phyloP scores from a whole-genome alignment of 805 yeast genomes.

The Metschnikowia santaceciliae region DNA sequence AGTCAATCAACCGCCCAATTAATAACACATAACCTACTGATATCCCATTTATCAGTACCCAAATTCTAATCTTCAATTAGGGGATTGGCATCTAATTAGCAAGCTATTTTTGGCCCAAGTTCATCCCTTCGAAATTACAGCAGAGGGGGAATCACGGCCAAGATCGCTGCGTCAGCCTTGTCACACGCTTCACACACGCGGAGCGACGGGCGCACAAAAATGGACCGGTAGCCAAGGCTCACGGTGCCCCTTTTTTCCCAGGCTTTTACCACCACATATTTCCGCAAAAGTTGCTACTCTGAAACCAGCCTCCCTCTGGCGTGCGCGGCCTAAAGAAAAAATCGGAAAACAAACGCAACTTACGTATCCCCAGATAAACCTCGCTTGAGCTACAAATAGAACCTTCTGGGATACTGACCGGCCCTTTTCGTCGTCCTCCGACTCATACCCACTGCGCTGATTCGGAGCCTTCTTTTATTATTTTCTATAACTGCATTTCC shows the following conservation, averaged over 20 bases:
- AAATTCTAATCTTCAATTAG: too few relatives aligned
- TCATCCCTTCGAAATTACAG: too few relatives aligned
- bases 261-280: not conserved
- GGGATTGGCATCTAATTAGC: too few relatives aligned
- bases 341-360: conserved; percentile 1
- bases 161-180: not conserved
- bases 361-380: not conserved
- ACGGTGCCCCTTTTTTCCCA: not conserved
- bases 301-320: conserved; percentile 6
- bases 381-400: conserved; percentile 2
- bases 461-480: not conserved
- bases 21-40: too few relatives aligned
- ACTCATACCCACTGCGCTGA: not conserved
- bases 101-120: too few relatives aligned
- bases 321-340: conserved; percentile 6
- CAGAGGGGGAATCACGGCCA: not conserved
- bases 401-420: not conserved
- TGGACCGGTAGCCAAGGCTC: conserved; percentile 1
- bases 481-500: not conserved
- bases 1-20: too few relatives aligned
- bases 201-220: conserved; percentile 1
- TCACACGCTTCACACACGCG: not conserved
- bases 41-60: too few relatives aligned
- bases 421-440: not conserved
- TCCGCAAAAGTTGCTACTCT: conserved; percentile 4